Evolutionary conservation across 2,329 filamentous ascomycete species (phyloP).

Genomic region (Pestalotiopsis sp.): DNA sequence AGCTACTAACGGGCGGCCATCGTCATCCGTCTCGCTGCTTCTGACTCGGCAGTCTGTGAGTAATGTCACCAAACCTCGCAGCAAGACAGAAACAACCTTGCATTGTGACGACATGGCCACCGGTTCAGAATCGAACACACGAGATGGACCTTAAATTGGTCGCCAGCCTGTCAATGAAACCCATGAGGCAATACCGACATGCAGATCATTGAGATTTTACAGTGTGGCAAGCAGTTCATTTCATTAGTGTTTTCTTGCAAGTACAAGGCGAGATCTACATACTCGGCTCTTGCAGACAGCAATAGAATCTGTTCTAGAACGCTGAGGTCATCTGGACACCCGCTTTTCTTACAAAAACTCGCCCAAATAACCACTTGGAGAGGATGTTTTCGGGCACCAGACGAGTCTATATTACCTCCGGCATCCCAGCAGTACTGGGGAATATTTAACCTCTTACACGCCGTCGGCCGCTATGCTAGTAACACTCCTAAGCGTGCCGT

Average conservation of each 20-base stretch:
- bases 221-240: neutral
- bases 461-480: neutral
- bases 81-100: neutral
- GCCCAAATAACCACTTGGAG: neutral
- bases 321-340: neutral
- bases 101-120: neutral
- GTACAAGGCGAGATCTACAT: no score
- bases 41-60: neutral
- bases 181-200: no score
- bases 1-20: neutral
- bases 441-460: constrained; percentile 7
- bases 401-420: neutral
- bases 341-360: neutral
- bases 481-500: neutral
- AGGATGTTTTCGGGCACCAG: neutral
- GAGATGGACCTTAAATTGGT: no score
- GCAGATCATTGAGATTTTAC: no score
- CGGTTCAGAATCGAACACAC: neutral
- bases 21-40: neutral
- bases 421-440: neutral
- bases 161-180: no score
- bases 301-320: no score
- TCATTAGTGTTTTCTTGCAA: neutral
- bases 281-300: no score
- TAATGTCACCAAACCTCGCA: neutral